phyloP scores from a whole-genome alignment of 768 basidiomycete species.

The Crucibulum laeve region DNA sequence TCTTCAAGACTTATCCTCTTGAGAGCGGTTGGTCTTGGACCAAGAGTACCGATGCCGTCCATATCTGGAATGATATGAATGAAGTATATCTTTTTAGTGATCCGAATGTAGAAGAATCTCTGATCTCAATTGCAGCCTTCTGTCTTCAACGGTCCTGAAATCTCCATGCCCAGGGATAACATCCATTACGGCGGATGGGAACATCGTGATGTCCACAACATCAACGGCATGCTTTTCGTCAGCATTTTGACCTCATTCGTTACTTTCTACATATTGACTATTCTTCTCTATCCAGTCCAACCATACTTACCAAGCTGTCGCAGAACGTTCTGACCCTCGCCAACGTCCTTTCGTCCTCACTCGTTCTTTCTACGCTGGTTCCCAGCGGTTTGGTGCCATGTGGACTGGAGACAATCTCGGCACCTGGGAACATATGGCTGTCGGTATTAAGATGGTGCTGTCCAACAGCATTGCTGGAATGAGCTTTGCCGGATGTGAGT shows the following conservation, averaged over 20 bases:
- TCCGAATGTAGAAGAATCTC: not conserved
- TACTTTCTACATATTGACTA: slow-evolving; percentile 1
- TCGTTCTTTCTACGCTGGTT: slow-evolving; percentile 91
- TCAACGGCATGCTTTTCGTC: slow-evolving; percentile 94
- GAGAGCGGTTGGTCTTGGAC: slow-evolving; percentile 70
- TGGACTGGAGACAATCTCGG: slow-evolving; percentile 99
- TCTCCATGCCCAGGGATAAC: slow-evolving; percentile 62
- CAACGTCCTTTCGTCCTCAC: slow-evolving; percentile 94
- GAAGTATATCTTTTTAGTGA: slow-evolving; percentile 51
- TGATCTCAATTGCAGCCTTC: too few species aligned
- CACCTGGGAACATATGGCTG: slow-evolving; percentile 96
- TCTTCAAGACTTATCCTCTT: slow-evolving; percentile 65
- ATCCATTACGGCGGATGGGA: slow-evolving; percentile 96
- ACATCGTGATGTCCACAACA: slow-evolving; percentile 94
- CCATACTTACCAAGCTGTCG: slow-evolving; percentile 75
- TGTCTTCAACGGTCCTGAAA: slow-evolving; percentile 99
- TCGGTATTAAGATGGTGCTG: slow-evolving; percentile 91
- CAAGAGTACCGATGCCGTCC: slow-evolving; percentile 76
- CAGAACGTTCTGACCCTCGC: slow-evolving; percentile 66
- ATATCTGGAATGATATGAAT: slow-evolving; percentile 99
- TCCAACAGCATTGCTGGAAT: slow-evolving; percentile 87
- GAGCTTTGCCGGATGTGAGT: slow-evolving; percentile 86
- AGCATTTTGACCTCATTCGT: slow-evolving; percentile 16
- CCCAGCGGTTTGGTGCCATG: slow-evolving; percentile 94
- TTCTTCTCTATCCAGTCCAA: slow-evolving; percentile 59